Percentiles rank a stretch among this genome's conserved stretches.
Conservation (phyloP, 2,329 filamentous ascomycete species). For the Neopestalotiopsis sp. region DNA sequence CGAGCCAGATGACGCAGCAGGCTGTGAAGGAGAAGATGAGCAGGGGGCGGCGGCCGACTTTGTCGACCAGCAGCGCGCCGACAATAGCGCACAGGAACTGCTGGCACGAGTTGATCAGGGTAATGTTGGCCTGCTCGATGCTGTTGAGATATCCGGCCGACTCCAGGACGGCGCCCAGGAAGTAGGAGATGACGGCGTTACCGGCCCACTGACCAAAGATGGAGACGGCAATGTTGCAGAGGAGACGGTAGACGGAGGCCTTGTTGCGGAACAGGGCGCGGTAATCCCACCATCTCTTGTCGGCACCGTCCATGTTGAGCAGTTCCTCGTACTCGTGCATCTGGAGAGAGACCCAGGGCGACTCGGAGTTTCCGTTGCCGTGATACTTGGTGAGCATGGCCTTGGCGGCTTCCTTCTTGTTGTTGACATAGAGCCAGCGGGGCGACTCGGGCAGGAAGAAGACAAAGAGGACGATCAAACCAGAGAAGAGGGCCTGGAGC, state of each 20-base stretch:
- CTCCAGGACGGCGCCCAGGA: constrained; percentile 55
- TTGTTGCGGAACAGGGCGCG: constrained; percentile 46
- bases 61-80: constrained; percentile 56
- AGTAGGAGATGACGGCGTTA: constrained; percentile 50
- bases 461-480: constrained; percentile 39
- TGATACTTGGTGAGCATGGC: constrained; percentile 47
- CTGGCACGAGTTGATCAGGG: constrained; percentile 56
- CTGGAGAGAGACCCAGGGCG: constrained; percentile 51
- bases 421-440: constrained; percentile 47
- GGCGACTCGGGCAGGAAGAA: constrained; percentile 49
- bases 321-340: constrained; percentile 47
- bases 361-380: constrained; percentile 49
- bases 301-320: constrained; percentile 46
- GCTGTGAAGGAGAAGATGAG: constrained; percentile 55
- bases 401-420: constrained; percentile 41
- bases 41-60: constrained; percentile 57
- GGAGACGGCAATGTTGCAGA: constrained; percentile 45
- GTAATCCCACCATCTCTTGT: constrained; percentile 54
- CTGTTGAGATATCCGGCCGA: constrained; percentile 52
- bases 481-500: constrained; percentile 50
- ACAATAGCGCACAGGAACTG: constrained; percentile 55
- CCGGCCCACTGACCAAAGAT: constrained; percentile 52
- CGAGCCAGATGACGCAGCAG: constrained; percentile 55
- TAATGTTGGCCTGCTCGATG: constrained; percentile 52
- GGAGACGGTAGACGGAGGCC: constrained; percentile 45